Evolutionary conservation across 192 early-diverging fungal species (phyloP).

Genomic region (Umbelopsis vinacea): DNA sequence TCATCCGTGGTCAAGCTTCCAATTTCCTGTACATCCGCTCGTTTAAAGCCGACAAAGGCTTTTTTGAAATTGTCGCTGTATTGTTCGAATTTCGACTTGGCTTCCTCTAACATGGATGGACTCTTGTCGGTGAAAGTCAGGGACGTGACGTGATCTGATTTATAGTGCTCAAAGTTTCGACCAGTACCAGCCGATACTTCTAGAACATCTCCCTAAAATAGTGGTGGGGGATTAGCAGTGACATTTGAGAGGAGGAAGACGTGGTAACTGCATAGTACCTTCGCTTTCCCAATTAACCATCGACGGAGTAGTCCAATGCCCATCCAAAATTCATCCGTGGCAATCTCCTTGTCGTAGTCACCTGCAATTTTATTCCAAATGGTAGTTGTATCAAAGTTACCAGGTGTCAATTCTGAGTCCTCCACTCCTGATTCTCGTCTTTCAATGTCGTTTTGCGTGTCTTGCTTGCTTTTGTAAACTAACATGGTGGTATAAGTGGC

Average conservation of each 20-base stretch:
- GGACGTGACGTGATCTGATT: constrained; percentile 39
- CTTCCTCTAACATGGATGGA: constrained; percentile 55
- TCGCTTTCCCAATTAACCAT: constrained; percentile 49
- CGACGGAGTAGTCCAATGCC: constrained; percentile 54
- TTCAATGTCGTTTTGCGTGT: constrained; percentile 24
- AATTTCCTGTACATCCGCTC: constrained; percentile 44
- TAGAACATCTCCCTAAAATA: constrained; percentile 54
- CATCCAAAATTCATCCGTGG: constrained; percentile 64
- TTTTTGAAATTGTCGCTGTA: constrained; percentile 32
- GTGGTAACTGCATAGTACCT: constrained; percentile 29
- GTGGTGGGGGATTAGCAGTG: background rate
- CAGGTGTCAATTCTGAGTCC: constrained; percentile 27
- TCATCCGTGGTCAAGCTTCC: constrained; percentile 8
- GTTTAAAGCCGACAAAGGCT: constrained; percentile 30
- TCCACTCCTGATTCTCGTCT: background rate
- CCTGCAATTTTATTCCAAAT: constrained; percentile 56
- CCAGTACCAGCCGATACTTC: constrained; percentile 70
- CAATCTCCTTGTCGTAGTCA: constrained; percentile 61
- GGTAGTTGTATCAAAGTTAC: constrained; percentile 35
- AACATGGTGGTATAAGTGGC: constrained; percentile 45
- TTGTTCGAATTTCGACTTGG: constrained; percentile 38
- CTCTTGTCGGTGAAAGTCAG: constrained; percentile 59
- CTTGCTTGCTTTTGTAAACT: constrained; percentile 38
- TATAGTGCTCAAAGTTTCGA: constrained; percentile 62
- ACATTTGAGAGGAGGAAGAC: too few species aligned